Conservation (phyloP, 306 rosid species). For the Alnus glutinosa region DNA sequence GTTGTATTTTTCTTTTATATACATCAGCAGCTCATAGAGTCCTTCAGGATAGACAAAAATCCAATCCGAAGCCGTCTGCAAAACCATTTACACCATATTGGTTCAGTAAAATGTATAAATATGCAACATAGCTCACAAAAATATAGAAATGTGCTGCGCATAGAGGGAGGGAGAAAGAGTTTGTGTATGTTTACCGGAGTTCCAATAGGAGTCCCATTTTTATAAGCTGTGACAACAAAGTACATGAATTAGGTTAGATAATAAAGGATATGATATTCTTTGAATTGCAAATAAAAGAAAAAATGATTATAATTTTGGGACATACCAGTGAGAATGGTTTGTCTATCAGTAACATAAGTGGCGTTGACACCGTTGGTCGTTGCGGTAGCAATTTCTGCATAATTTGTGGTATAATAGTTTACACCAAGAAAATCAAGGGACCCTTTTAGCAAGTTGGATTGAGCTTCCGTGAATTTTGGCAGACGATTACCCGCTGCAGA, state of each 20-base stretch:
- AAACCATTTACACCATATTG: background rate
- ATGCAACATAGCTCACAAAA: no score
- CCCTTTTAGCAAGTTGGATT: conserved; percentile 34
- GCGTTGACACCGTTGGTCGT: conserved; percentile 19
- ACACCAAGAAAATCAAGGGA: conserved; percentile 66
- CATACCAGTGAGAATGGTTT: conserved; percentile 40
- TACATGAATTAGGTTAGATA: no score
- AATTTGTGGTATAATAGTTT: conserved; percentile 56
- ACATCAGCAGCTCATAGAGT: conserved; percentile 28
- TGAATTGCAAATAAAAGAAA: no score
- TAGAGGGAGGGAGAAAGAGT: no score
- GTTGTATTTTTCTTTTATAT: conserved; percentile 37
- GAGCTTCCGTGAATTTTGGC: conserved; percentile 46
- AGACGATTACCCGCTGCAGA: conserved; percentile 45
- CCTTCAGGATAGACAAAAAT: conserved; percentile 51
- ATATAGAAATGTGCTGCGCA: no score
- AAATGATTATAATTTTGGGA: background rate
- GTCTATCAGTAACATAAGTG: conserved; percentile 33
- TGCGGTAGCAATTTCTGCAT: conserved; percentile 31
- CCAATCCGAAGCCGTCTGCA: conserved; percentile 58
- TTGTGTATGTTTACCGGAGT: conserved; percentile 16
- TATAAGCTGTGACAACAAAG: conserved; percentile 9
- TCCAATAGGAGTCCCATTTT: conserved; percentile 33
- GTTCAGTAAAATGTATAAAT: no score
- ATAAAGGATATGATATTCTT: background rate